phyloP scores from a whole-genome alignment of 345 rosid species.

The Salix udensis region DNA sequence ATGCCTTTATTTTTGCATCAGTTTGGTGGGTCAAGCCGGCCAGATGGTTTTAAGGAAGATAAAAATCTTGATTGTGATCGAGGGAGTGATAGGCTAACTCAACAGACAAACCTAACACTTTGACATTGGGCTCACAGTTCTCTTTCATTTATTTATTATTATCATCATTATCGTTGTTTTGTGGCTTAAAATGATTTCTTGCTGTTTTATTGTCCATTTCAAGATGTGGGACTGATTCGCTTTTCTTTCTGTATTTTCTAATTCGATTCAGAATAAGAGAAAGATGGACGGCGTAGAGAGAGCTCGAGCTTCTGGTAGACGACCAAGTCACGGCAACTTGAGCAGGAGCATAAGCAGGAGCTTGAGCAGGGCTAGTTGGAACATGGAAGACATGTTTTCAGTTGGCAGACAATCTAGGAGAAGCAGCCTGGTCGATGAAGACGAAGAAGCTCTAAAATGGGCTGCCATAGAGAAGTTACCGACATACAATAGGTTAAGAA shows the following conservation, averaged over 20 bases:
- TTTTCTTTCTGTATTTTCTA: not conserved
- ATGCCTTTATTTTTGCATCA: not conserved
- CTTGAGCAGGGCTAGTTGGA: conserved; percentile 56
- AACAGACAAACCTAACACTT: not conserved
- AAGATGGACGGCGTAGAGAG: conserved; percentile 38
- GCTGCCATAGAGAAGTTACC: conserved; percentile 92
- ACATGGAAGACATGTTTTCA: conserved; percentile 59
- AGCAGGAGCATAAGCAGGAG: conserved; percentile 48
- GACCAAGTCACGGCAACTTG: conserved; percentile 4
- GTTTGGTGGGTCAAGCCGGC: not conserved
- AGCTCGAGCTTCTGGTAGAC: conserved; percentile 26
- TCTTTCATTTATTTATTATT: not conserved
- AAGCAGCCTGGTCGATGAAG: conserved; percentile 50
- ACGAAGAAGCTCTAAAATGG: conserved; percentile 94
- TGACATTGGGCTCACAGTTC: not conserved
- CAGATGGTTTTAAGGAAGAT: too few relatives aligned
- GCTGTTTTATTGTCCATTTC: not conserved
- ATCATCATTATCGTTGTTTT: not conserved
- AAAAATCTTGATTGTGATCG: too few relatives aligned
- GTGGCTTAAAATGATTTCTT: not conserved
- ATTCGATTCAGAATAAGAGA: not conserved
- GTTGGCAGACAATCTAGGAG: conserved; percentile 45
- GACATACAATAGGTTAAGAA: conserved; percentile 70
- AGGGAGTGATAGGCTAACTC: not conserved
- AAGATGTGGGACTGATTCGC: not conserved